Percentiles rank a stretch among this genome's conserved stretches.
phyloP scores from a whole-genome alignment of 179 eudicot species.

The Carnegiea gigantea region DNA sequence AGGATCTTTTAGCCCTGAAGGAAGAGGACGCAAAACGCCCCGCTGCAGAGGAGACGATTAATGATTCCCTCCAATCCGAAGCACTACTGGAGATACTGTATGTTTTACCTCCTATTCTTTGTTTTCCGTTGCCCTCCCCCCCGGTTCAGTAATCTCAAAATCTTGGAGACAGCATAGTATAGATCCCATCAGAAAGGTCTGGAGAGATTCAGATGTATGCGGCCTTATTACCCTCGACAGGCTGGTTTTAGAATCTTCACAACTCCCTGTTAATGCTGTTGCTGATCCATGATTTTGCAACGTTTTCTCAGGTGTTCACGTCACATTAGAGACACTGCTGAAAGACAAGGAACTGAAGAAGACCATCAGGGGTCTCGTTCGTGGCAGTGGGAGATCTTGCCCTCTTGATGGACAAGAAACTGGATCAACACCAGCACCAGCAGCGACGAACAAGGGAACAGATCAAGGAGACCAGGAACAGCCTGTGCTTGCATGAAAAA shows the following conservation, averaged over 20 bases:
- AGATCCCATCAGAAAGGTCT: no score
- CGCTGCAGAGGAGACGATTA: conserved; percentile 92
- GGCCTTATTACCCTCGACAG: no score
- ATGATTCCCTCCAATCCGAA: conserved; percentile 96
- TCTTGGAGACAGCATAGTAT: not conserved
- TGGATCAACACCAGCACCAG: not conserved
- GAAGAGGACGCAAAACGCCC: conserved; percentile 85
- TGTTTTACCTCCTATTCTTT: conserved; percentile 23
- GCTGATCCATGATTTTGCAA: not conserved
- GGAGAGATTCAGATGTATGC: not conserved
- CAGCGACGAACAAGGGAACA: not conserved
- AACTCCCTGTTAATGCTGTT: not conserved
- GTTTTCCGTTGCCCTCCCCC: no score
- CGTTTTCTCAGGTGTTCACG: conserved; percentile 54
- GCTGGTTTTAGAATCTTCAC: no score
- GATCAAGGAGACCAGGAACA: conserved; percentile 20
- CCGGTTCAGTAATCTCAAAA: not conserved
- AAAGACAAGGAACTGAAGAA: conserved; percentile 64
- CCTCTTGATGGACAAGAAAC: conserved; percentile 42
- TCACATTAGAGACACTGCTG: conserved; percentile 73
- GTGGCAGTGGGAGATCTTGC: conserved; percentile 71
- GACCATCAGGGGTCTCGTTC: conserved; percentile 68
- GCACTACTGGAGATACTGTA: conserved; percentile 98
- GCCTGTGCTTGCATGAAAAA: not conserved
- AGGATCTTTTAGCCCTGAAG: conserved; percentile 89